phyloP scores from a whole-genome alignment of 306 rosid genomes.

The Castanopsis chinensis region DNA sequence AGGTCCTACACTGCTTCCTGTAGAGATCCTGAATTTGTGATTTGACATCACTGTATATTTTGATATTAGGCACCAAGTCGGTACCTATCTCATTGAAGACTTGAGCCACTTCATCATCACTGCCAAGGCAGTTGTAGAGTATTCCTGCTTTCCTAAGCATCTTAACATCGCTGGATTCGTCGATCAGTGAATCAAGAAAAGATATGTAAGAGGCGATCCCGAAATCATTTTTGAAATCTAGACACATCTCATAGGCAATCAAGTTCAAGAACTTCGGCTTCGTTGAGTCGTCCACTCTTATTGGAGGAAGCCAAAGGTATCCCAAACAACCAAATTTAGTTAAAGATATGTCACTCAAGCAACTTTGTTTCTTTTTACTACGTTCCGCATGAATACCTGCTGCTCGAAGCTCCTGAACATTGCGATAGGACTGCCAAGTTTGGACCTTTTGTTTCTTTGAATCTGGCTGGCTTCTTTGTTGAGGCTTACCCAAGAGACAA shows the following conservation, averaged over 20 bases:
- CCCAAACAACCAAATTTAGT: no score
- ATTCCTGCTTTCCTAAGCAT: conserved; percentile 2
- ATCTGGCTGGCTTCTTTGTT: no score
- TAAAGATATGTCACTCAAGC: conserved; percentile 14
- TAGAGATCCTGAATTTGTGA: no score
- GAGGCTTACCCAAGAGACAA: no score
- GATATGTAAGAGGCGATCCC: conserved; percentile 6
- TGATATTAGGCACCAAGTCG: conserved; percentile 15
- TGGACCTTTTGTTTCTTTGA: no score
- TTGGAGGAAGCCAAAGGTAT: conserved; percentile 1
- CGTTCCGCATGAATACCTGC: conserved; percentile 2
- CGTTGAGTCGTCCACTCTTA: conserved; percentile 10
- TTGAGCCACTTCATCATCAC: conserved; percentile 20
- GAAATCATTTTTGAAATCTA: conserved; percentile 2
- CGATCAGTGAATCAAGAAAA: conserved; percentile 21
- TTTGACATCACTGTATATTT: neutral
- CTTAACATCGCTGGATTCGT: conserved; percentile 14
- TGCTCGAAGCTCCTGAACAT: conserved; percentile 16
- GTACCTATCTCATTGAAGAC: conserved; percentile 21
- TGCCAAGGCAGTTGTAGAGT: conserved; percentile 14
- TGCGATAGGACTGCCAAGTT: neutral
- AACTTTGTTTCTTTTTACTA: neutral
- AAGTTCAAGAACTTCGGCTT: conserved; percentile 14
- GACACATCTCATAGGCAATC: conserved; percentile 26
- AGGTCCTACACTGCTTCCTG: neutral